Evolutionary conservation across 345 rosid genomes (phyloP).

Genomic region (Anastatica hierochuntica): DNA sequence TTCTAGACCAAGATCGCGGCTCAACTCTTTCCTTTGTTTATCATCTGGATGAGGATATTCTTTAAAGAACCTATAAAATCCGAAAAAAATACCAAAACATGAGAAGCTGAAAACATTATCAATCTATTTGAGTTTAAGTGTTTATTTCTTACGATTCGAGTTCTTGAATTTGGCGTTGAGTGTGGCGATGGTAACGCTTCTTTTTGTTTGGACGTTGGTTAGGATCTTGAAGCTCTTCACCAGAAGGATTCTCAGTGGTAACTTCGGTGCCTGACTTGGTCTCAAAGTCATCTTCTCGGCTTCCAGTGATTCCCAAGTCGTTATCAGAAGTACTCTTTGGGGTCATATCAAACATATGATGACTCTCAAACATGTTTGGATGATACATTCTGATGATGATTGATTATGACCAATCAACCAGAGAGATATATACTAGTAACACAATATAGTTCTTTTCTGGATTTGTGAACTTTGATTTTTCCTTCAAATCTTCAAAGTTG

Average conservation of each 20-base stretch:
- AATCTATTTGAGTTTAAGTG: not conserved
- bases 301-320: constrained; percentile 40
- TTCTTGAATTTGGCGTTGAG: constrained; percentile 92
- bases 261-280: constrained; percentile 70
- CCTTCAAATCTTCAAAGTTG: constrained; percentile 15
- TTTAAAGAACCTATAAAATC: constrained; percentile 62
- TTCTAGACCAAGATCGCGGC: constrained; percentile 67
- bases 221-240: constrained; percentile 71
- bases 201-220: constrained; percentile 52
- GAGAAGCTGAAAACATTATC: not conserved
- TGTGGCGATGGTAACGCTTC: constrained; percentile 94
- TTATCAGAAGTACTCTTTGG: constrained; percentile 46
- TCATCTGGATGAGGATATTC: constrained; percentile 97
- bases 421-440: too few relatives aligned
- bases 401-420: too few relatives aligned
- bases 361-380: constrained; percentile 67
- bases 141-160: constrained; percentile 62
- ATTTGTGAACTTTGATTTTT: constrained; percentile 1
- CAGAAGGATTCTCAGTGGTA: constrained; percentile 40
- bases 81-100: not conserved
- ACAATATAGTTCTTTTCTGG: too few relatives aligned
- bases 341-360: constrained; percentile 61
- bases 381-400: constrained; percentile 47
- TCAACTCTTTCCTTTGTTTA: constrained; percentile 86
- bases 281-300: constrained; percentile 71